A percentile compares a stretch with the other conserved stretches of the same genome.
These are phyloP conservation scores for Suzukiozyma palmioleophila DNA, from an alignment of 1,139 yeast species.

Conservation along the genomic window DNA sequence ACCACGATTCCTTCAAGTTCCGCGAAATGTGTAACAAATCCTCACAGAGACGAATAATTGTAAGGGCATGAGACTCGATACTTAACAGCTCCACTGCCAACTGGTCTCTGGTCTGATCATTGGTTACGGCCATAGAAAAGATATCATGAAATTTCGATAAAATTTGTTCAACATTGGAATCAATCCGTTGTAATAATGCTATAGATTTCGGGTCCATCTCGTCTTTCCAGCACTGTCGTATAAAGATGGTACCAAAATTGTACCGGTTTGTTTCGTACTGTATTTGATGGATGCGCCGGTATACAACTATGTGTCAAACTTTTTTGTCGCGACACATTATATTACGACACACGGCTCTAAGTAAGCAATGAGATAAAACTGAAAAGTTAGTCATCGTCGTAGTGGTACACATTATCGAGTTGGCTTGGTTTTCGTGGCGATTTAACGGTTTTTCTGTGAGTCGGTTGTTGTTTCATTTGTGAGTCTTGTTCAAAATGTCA, in stretches of 20 bases:
- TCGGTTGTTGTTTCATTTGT: background rate
- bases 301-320: too few relatives aligned
- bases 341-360: too few relatives aligned
- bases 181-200: conserved; percentile 40
- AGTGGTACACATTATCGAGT: too few relatives aligned
- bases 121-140: conserved; percentile 38
- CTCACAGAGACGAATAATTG: conserved; percentile 49
- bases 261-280: too few relatives aligned
- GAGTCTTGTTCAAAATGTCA: background rate
- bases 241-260: too few relatives aligned
- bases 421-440: too few relatives aligned
- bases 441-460: too few relatives aligned
- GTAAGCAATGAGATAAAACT: too few relatives aligned
- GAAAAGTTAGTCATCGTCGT: too few relatives aligned
- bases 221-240: background rate
- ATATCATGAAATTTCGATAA: conserved; percentile 42
- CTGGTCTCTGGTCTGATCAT: conserved; percentile 47
- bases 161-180: conserved; percentile 37
- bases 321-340: too few relatives aligned
- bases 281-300: too few relatives aligned
- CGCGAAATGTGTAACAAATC: conserved; percentile 48
- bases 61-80: conserved; percentile 50
- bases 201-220: conserved; percentile 43
- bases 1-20: conserved; percentile 52
- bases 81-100: conserved; percentile 53